A percentile compares a stretch with the other conserved stretches of the same genome.
phyloP scores from a whole-genome alignment of 108 stramenopile species.

The Nannochloropsis gaditana region DNA sequence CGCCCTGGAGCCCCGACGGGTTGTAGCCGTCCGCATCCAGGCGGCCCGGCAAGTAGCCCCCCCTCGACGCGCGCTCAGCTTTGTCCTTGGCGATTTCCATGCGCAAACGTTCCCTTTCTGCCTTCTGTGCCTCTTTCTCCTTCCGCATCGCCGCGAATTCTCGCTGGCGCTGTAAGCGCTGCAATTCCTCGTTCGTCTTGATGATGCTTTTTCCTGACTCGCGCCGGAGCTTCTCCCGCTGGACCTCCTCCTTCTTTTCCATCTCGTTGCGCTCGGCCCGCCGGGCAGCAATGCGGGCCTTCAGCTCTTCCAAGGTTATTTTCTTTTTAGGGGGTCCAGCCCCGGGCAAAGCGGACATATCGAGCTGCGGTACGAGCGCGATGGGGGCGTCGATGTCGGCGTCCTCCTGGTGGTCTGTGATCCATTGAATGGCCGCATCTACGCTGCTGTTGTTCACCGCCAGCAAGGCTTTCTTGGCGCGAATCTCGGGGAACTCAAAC shows the following conservation, averaged over 20 bases:
- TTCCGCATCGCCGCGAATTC: slow-evolving; percentile 59
- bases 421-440: slow-evolving; percentile 90
- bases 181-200: slow-evolving; percentile 67
- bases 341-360: slow-evolving; percentile 27
- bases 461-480: slow-evolving; percentile 79
- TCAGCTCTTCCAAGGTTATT: slow-evolving; percentile 76
- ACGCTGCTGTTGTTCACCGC: slow-evolving; percentile 61
- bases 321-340: slow-evolving; percentile 69
- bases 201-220: slow-evolving; percentile 32
- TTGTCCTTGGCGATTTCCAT: slow-evolving; percentile 86
- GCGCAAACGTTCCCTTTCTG: slow-evolving; percentile 67
- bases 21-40: slow-evolving; percentile 88
- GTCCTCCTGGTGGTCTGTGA: slow-evolving; percentile 68
- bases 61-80: slow-evolving; percentile 68
- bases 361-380: slow-evolving; percentile 42
- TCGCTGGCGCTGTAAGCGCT: slow-evolving; percentile 70
- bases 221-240: slow-evolving; percentile 63
- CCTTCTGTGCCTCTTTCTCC: slow-evolving; percentile 33
- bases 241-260: slow-evolving; percentile 76
- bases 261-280: slow-evolving; percentile 69
- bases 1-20: slow-evolving; percentile 80
- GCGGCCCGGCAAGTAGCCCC: slow-evolving; percentile 70
- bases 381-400: slow-evolving; percentile 80
- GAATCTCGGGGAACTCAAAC: slow-evolving; percentile 78
- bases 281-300: slow-evolving; percentile 68